Conservation (phyloP, 2,329 filamentous ascomycete species). For the Incumbomyces delicatus region DNA sequence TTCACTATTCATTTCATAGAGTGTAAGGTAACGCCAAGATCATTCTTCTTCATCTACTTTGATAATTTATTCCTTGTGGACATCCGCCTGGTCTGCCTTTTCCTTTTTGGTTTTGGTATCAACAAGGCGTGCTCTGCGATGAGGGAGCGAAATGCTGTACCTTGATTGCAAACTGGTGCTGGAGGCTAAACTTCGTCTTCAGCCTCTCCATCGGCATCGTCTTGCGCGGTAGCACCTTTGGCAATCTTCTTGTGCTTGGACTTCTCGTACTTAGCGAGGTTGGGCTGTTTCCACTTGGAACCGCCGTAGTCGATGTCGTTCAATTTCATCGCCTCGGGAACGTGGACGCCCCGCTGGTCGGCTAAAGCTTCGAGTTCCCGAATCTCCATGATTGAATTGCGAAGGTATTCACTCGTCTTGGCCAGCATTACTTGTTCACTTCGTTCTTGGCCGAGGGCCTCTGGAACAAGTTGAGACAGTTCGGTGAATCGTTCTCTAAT, state of each 20-base stretch:
- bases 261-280: slow-evolving; percentile 18
- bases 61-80: too few relatives aligned
- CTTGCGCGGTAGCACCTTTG: not conserved
- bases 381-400: slow-evolving; percentile 49
- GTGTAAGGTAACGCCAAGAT: too few relatives aligned
- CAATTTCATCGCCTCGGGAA: slow-evolving; percentile 9
- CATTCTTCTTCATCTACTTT: too few relatives aligned
- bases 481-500: slow-evolving; percentile 79
- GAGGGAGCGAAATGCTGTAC: too few relatives aligned
- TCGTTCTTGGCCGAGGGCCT: slow-evolving; percentile 69
- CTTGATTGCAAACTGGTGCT: too few relatives aligned
- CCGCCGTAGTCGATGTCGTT: slow-evolving; percentile 18
- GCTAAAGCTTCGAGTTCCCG: slow-evolving; percentile 43
- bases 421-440: slow-evolving; percentile 78
- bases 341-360: slow-evolving; percentile 11
- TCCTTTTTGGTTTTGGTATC: too few relatives aligned
- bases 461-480: slow-evolving; percentile 69
- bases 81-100: too few relatives aligned
- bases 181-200: not conserved
- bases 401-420: slow-evolving; percentile 57
- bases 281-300: slow-evolving; percentile 12
- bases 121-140: too few relatives aligned
- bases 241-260: slow-evolving; percentile 13
- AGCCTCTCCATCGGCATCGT: slow-evolving; percentile 6
- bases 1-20: too few relatives aligned